Evolutionary conservation across 2,329 filamentous ascomycete species (phyloP).

Genomic region (Ceratocystis eucalypticola): DNA sequence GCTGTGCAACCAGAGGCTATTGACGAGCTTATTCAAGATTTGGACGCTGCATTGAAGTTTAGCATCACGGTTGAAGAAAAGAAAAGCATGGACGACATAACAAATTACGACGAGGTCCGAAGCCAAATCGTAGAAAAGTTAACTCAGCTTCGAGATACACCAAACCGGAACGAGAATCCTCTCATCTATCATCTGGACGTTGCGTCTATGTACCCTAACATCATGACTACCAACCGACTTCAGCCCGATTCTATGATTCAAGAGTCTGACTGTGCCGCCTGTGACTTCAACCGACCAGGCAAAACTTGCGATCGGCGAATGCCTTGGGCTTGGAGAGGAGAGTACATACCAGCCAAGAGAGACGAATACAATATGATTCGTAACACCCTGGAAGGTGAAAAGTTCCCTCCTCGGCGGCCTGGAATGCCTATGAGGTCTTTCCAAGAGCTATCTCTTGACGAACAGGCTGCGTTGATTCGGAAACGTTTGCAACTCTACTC

Average conservation of each 20-base stretch:
- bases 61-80: slow-evolving; percentile 75
- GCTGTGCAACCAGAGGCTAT: slow-evolving; percentile 77
- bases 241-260: slow-evolving; percentile 99
- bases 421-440: slow-evolving; percentile 61
- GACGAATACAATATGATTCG: slow-evolving; percentile 99
- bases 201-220: slow-evolving; percentile 98
- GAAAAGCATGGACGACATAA: slow-evolving; percentile 64
- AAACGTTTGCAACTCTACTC: slow-evolving; percentile 87
- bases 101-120: slow-evolving; percentile 74
- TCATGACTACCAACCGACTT: slow-evolving; percentile 97
- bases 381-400: slow-evolving; percentile 79
- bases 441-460: slow-evolving; percentile 65
- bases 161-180: slow-evolving; percentile 71
- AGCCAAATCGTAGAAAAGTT: slow-evolving; percentile 64
- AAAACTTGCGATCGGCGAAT: slow-evolving; percentile 92
- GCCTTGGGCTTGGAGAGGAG: slow-evolving; percentile 96
- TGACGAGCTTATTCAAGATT: slow-evolving; percentile 72
- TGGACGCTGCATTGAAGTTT: slow-evolving; percentile 82
- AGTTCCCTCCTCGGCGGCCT: slow-evolving; percentile 67
- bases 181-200: slow-evolving; percentile 97
- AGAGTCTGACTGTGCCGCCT: slow-evolving; percentile 90
- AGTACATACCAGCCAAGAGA: slow-evolving; percentile 87
- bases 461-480: slow-evolving; percentile 66
- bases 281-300: slow-evolving; percentile 93
- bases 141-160: slow-evolving; percentile 60